Percentiles rank a stretch among this genome's conserved stretches.
Evolutionary conservation across 2,329 filamentous ascomycete species (phyloP).

Genomic region (Rugonectria rugulosa): DNA sequence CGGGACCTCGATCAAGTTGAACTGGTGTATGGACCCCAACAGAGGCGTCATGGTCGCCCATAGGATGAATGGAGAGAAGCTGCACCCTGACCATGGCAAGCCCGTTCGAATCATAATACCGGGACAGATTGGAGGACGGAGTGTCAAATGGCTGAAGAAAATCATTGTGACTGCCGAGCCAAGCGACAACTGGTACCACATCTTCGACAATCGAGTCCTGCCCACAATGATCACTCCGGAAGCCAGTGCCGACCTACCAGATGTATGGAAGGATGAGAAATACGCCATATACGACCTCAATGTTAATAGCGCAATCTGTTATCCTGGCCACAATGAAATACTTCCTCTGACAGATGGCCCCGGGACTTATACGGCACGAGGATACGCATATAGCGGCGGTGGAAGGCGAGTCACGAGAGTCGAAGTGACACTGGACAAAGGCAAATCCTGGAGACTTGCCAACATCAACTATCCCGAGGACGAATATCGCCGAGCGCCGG

Average conservation of each 20-base stretch:
- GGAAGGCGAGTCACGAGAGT: conserved; percentile 84
- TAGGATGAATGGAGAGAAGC: conserved; percentile 85
- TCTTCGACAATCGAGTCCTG: conserved; percentile 90
- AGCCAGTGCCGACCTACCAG: conserved; percentile 74
- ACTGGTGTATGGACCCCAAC: conserved; percentile 86
- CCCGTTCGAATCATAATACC: conserved; percentile 85
- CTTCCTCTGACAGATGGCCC: conserved; percentile 58
- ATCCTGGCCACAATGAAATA: conserved; percentile 79
- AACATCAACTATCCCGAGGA: conserved; percentile 87
- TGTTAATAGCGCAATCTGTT: conserved; percentile 82
- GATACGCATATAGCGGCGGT: conserved; percentile 89
- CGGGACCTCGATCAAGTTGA: conserved; percentile 86
- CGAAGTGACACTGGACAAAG: conserved; percentile 84
- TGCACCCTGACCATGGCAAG: conserved; percentile 85
- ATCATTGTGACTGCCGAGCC: conserved; percentile 80
- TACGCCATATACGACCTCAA: conserved; percentile 95
- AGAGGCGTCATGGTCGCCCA: conserved; percentile 87
- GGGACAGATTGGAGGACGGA: conserved; percentile 89
- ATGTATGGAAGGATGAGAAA: conserved; percentile 87
- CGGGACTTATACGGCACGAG: conserved; percentile 70
- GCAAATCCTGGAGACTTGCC: conserved; percentile 79
- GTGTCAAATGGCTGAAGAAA: conserved; percentile 90
- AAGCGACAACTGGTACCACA: conserved; percentile 95
- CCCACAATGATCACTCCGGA: conserved; percentile 88
- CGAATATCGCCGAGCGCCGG: conserved; percentile 71